phyloP scores from a whole-genome alignment of 768 basidiomycete species.

The Sarcomyxa edulis region DNA sequence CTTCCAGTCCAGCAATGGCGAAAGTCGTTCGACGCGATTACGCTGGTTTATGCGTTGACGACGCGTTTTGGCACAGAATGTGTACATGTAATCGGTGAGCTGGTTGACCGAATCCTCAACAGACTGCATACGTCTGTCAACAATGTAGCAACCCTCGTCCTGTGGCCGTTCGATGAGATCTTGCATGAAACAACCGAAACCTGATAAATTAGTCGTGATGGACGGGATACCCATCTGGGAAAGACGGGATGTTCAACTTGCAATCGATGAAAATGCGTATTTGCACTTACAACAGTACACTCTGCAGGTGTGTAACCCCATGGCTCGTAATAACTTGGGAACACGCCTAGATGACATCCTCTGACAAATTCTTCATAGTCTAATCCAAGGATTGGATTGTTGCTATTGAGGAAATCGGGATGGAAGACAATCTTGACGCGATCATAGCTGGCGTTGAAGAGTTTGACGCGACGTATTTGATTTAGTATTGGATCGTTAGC shows the following conservation, averaged over 20 bases:
- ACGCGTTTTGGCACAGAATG: slow-evolving; percentile 78
- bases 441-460: slow-evolving; percentile 86
- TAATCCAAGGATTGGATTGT: slow-evolving; percentile 94
- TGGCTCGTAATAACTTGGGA: slow-evolving; percentile 96
- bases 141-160: slow-evolving; percentile 95
- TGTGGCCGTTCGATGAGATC: slow-evolving; percentile 93
- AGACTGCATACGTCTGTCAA: slow-evolving; percentile 85
- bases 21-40: slow-evolving; percentile 92
- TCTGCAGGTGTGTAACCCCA: slow-evolving; percentile 98
- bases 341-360: slow-evolving; percentile 97
- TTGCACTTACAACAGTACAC: slow-evolving; percentile 85
- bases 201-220: slow-evolving; percentile 95
- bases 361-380: slow-evolving; percentile 99
- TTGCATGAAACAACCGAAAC: slow-evolving; percentile 98
- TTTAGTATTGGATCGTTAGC: slow-evolving; percentile 87
- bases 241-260: slow-evolving; percentile 7
- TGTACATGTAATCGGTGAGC: slow-evolving; percentile 70
- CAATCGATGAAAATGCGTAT: neutral
- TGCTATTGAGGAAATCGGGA: slow-evolving; percentile 96
- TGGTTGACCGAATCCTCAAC: slow-evolving; percentile 90
- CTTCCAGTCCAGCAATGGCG: slow-evolving; percentile 96
- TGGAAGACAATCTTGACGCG: slow-evolving; percentile 98
- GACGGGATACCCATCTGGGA: slow-evolving; percentile 93
- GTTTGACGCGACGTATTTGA: slow-evolving; percentile 88
- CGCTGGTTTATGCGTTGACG: slow-evolving; percentile 98